A percentile compares a stretch with the other conserved stretches of the same genome.
Conservation (phyloP, 2,329 filamentous ascomycete genomes). For the Fusarium acutatum region DNA sequence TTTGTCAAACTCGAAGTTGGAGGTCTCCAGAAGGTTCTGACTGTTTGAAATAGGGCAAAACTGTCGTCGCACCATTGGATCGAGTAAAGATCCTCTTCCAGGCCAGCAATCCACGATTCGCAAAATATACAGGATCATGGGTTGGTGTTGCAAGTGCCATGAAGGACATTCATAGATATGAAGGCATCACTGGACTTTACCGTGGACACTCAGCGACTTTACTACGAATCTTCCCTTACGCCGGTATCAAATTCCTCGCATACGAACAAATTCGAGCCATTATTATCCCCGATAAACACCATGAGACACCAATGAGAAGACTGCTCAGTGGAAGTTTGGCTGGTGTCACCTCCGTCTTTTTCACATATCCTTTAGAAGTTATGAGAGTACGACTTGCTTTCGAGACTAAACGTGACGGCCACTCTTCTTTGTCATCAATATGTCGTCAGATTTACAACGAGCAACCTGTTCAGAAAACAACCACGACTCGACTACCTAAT, state of each 20-base stretch:
- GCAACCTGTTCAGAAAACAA: constrained; percentile 55
- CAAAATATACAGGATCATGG: constrained; percentile 92
- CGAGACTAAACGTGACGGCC: constrained; percentile 81
- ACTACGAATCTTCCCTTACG: constrained; percentile 95
- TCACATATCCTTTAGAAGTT: constrained; percentile 94
- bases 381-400: constrained; percentile 93
- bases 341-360: constrained; percentile 91
- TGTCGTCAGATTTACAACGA: constrained; percentile 90
- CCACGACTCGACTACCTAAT: constrained; percentile 42
- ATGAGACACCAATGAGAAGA: constrained; percentile 84
- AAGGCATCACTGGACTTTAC: constrained; percentile 82
- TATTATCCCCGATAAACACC: constrained; percentile 73
- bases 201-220: constrained; percentile 95
- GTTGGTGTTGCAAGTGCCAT: constrained; percentile 84
- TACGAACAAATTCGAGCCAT: constrained; percentile 93
- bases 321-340: constrained; percentile 78
- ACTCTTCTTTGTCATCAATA: constrained; percentile 77
- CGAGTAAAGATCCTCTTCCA: constrained; percentile 99
- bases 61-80: constrained; percentile 92
- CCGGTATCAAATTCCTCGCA: constrained; percentile 95
- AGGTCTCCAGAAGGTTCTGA: constrained; percentile 2
- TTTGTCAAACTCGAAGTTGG: constrained; percentile 23
- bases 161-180: constrained; percentile 79
- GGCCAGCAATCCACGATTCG: constrained; percentile 90
- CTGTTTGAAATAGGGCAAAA: constrained; percentile 76